These are phyloP conservation scores for Cucurbita argyrosperma DNA, from an alignment of 306 rosid species.

Conservation along the genomic window DNA sequence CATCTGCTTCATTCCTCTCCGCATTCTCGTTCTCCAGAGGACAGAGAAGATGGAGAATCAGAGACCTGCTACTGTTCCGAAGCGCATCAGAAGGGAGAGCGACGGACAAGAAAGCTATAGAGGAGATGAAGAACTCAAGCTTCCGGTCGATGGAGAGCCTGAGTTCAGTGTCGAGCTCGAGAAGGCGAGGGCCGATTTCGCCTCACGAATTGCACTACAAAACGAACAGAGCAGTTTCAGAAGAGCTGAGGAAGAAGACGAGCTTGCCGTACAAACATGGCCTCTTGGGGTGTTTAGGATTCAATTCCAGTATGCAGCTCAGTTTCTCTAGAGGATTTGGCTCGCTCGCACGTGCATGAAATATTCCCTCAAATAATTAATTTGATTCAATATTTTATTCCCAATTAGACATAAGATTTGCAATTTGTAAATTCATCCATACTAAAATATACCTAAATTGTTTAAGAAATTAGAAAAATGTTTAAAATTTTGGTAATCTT, in stretches of 20 bases:
- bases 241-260: constrained; percentile 79
- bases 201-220: constrained; percentile 83
- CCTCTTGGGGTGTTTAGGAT: constrained; percentile 64
- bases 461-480: too few relatives aligned
- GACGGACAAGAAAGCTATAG: constrained; percentile 32
- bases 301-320: constrained; percentile 42
- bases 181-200: constrained; percentile 56
- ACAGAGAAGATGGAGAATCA: constrained; percentile 55
- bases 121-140: constrained; percentile 46
- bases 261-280: constrained; percentile 83
- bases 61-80: constrained; percentile 57
- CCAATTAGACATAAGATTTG: background rate
- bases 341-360: constrained; percentile 38
- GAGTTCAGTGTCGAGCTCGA: constrained; percentile 46
- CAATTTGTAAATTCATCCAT: background rate
- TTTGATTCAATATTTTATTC: background rate
- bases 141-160: constrained; percentile 59
- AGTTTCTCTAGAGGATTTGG: constrained; percentile 32
- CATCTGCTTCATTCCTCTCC: constrained; percentile 34
- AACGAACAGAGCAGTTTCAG: constrained; percentile 76
- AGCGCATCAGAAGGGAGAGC: constrained; percentile 85
- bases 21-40: constrained; percentile 52
- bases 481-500: too few relatives aligned
- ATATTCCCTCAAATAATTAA: background rate
- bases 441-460: background rate